Percentiles rank a stretch among this genome's conserved stretches.
phyloP scores from a whole-genome alignment of 495 filamentous ascomycete species.

The Barbatosphaeria neglecta region DNA sequence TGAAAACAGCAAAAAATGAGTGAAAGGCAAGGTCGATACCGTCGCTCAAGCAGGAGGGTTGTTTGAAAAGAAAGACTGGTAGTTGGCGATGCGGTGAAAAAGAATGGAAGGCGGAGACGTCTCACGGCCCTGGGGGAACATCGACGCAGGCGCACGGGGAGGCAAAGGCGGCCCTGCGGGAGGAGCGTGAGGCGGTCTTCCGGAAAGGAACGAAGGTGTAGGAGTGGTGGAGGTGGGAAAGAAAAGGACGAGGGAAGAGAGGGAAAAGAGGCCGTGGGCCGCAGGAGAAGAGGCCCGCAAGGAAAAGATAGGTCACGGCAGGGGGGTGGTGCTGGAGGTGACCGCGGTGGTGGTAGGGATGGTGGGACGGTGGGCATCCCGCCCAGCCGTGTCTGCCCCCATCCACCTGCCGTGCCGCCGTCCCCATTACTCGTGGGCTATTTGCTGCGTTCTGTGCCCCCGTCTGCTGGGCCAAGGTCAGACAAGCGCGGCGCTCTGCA shows the following conservation, averaged over 20 bases:
- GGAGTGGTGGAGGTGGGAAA: conserved; percentile 6
- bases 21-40: neutral
- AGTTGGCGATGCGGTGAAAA: neutral
- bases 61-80: neutral
- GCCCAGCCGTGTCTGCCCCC: neutral
- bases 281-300: conserved; percentile 3
- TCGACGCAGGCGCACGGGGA: neutral
- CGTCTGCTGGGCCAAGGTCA: no score
- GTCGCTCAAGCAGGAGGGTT: neutral
- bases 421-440: no score
- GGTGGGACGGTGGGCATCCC: neutral
- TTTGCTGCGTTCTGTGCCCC: no score
- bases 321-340: neutral
- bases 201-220: conserved; percentile 11
- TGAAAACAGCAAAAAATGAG: neutral
- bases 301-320: neutral
- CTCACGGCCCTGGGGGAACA: neutral
- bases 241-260: conserved; percentile 18
- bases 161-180: neutral
- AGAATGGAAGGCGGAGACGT: neutral
- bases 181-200: conserved; percentile 9
- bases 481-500: no score
- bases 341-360: no score
- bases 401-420: neutral
- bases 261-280: conserved; percentile 11